Conservation (phyloP, 768 basidiomycete species). For the Suillus sp. region DNA sequence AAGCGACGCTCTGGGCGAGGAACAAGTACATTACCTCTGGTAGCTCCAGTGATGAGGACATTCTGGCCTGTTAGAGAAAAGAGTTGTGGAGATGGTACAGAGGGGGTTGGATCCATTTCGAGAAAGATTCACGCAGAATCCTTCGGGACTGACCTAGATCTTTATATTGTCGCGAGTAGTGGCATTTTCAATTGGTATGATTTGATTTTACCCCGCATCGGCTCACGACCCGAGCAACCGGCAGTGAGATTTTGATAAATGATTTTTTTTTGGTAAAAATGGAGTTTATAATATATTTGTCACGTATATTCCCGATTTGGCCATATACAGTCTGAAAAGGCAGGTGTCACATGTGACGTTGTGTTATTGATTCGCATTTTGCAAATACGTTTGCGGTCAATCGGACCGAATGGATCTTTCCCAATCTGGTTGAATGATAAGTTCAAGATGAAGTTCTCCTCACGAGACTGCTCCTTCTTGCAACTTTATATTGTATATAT, state of each 20-base stretch:
- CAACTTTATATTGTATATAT: slow-evolving; percentile 35
- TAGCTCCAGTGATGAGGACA: slow-evolving; percentile 80
- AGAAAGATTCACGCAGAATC: not conserved
- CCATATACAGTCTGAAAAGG: not conserved
- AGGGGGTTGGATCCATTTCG: slow-evolving; percentile 56
- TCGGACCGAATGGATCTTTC: slow-evolving; percentile 35
- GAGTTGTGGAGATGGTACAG: slow-evolving; percentile 51
- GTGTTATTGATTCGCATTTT: slow-evolving; percentile 20
- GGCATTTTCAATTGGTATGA: not conserved
- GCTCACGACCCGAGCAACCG: slow-evolving; percentile 30
- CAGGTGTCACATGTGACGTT: not conserved
- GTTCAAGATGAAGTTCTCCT: slow-evolving; percentile 25
- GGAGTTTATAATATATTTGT: slow-evolving; percentile 1
- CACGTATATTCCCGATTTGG: slow-evolving; percentile 22
- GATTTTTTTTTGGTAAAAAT: slow-evolving; percentile 2
- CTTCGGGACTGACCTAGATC: slow-evolving; percentile 10
- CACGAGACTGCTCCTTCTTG: slow-evolving; percentile 37
- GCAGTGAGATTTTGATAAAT: slow-evolving; percentile 3
- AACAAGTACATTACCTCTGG: slow-evolving; percentile 57
- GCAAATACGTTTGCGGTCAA: slow-evolving; percentile 27
- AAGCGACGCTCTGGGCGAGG: slow-evolving; percentile 9
- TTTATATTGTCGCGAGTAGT: slow-evolving; percentile 23
- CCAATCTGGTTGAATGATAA: slow-evolving; percentile 25
- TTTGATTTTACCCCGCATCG: slow-evolving; percentile 34
- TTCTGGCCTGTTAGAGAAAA: slow-evolving; percentile 70